Conservation (phyloP, 805 yeast species). For the Ogataea methylovora region DNA sequence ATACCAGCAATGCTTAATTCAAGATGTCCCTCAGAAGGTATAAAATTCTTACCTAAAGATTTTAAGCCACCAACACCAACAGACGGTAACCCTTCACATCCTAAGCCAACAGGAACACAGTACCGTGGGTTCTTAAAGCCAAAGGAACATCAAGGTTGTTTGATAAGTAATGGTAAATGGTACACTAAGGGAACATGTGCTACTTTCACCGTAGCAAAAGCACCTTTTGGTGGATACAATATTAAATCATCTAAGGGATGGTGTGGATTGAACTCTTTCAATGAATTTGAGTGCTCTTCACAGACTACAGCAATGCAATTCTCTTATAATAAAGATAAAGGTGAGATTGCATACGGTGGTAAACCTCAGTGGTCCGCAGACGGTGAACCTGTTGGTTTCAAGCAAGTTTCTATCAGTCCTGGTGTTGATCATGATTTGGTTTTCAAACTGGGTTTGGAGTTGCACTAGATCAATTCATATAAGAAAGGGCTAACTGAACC, state of each 20-base stretch:
- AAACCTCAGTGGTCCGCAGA: conserved; percentile 51
- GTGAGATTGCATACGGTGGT: conserved; percentile 55
- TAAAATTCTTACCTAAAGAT: conserved; percentile 64
- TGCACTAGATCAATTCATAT: too few relatives aligned
- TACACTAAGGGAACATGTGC: conserved; percentile 82
- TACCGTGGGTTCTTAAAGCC: conserved; percentile 42
- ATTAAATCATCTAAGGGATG: conserved; percentile 65
- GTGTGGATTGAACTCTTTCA: conserved; percentile 43
- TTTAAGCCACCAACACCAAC: conserved; percentile 23
- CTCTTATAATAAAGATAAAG: conserved; percentile 38
- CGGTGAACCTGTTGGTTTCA: conserved; percentile 32
- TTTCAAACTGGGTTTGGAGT: conserved; percentile 29
- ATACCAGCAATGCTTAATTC: conserved; percentile 51
- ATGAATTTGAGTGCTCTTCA: conserved; percentile 23
- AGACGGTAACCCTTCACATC: conserved; percentile 14
- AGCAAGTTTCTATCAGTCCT: conserved; percentile 42
- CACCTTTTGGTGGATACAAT: conserved; percentile 67
- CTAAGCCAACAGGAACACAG: conserved; percentile 25
- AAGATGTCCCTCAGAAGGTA: conserved; percentile 63
- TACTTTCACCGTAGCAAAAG: conserved; percentile 48
- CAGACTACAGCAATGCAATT: conserved; percentile 46
- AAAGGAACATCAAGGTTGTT: conserved; percentile 56
- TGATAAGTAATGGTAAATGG: conserved; percentile 85
- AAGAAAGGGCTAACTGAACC: too few relatives aligned
- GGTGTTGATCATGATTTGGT: conserved; percentile 31